Conservation (phyloP, 805 yeast species). For the Phaffomyces thermotolerans region DNA sequence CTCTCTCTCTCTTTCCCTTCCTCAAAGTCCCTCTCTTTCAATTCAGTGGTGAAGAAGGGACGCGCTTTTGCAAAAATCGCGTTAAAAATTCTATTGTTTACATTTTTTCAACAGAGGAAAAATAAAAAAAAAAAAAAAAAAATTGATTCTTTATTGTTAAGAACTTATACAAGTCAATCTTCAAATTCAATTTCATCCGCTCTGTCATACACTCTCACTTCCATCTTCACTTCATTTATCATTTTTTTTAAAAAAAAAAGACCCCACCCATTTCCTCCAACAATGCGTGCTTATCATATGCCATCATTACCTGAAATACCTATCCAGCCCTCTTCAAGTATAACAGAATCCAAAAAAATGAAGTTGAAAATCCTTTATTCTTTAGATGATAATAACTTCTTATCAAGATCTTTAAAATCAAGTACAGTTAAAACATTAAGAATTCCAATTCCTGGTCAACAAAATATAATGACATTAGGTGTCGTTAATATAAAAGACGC, state of each 20-base stretch:
- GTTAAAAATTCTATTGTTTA: too few relatives aligned
- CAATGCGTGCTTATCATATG: constrained; percentile 25
- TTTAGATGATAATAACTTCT: constrained; percentile 34
- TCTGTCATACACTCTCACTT: too few relatives aligned
- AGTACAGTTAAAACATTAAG: constrained; percentile 34
- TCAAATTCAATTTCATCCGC: too few relatives aligned
- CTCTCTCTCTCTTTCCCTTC: too few relatives aligned
- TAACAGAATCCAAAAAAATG: constrained; percentile 17
- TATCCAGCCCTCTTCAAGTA: constrained; percentile 8
- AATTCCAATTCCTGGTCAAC: constrained; percentile 37
- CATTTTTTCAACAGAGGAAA: too few relatives aligned
- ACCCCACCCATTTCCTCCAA: not conserved
- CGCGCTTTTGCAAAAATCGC: too few relatives aligned
- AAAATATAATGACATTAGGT: constrained; percentile 35
- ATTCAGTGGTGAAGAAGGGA: too few relatives aligned
- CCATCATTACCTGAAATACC: constrained; percentile 27
- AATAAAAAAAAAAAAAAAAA: too few relatives aligned
- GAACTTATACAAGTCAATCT: too few relatives aligned
- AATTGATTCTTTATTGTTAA: too few relatives aligned
- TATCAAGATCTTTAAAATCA: constrained; percentile 32
- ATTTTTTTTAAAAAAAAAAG: too few relatives aligned
- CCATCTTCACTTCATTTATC: not conserved
- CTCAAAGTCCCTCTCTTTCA: too few relatives aligned
- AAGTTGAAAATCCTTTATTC: constrained; percentile 34
- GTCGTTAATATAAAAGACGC: constrained; percentile 38